Conservation (phyloP, 2,329 filamentous ascomycete genomes). For the Colletotrichum melonis region DNA sequence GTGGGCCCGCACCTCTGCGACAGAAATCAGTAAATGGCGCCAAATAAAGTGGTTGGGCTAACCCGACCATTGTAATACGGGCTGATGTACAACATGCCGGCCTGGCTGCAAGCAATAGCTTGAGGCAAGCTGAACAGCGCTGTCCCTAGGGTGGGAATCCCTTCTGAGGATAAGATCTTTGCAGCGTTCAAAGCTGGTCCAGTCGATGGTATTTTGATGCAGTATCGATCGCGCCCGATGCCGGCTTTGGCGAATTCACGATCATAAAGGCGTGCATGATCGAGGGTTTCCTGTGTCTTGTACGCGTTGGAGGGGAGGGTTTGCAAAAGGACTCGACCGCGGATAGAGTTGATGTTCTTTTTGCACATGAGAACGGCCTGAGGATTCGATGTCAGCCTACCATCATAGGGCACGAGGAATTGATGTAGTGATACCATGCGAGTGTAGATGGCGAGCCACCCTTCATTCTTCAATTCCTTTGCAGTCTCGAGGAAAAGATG, state of each 20-base stretch:
- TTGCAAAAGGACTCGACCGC: slow-evolving; percentile 61
- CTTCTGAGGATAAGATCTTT: slow-evolving; percentile 53
- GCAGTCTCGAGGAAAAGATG: slow-evolving; percentile 54
- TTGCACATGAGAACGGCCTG: slow-evolving; percentile 59
- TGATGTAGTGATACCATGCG: slow-evolving; percentile 47
- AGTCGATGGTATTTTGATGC: slow-evolving; percentile 63
- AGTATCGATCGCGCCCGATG: slow-evolving; percentile 57
- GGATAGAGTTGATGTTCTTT: slow-evolving; percentile 56
- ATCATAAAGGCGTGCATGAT: slow-evolving; percentile 59
- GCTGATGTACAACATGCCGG: slow-evolving; percentile 59
- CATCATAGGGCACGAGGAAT: background rate
- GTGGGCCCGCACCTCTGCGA: slow-evolving; percentile 55
- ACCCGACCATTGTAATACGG: slow-evolving; percentile 59
- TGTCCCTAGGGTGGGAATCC: slow-evolving; percentile 60
- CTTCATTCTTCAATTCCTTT: slow-evolving; percentile 55
- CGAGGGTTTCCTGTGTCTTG: slow-evolving; percentile 54
- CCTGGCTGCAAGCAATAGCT: slow-evolving; percentile 61
- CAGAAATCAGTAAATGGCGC: slow-evolving; percentile 4
- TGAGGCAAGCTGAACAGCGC: slow-evolving; percentile 59
- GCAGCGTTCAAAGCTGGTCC: slow-evolving; percentile 59
- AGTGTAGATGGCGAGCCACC: slow-evolving; percentile 61
- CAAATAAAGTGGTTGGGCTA: background rate
- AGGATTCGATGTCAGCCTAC: background rate
- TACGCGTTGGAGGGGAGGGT: slow-evolving; percentile 59
- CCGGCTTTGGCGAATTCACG: slow-evolving; percentile 57